Percentiles rank a stretch among this genome's conserved stretches.
These are phyloP conservation scores for Thecaphora thlaspeos DNA, from an alignment of 1,284 basidiomycete species.

Conservation along the genomic window DNA sequence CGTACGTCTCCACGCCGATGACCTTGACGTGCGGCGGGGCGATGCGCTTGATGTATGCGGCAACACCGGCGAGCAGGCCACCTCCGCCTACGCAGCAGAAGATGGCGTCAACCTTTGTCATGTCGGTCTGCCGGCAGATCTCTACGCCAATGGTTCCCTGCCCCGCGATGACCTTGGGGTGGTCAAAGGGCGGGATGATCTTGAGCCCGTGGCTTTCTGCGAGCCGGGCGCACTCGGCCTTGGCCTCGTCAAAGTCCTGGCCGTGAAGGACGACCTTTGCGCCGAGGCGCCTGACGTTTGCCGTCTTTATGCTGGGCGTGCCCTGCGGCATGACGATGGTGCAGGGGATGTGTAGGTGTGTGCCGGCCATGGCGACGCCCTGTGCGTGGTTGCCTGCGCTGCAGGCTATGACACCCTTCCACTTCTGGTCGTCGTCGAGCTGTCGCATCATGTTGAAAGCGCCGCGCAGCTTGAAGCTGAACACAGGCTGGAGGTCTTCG, in stretches of 20 bases:
- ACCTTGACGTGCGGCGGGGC: constrained; percentile 80
- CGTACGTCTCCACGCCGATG: constrained; percentile 89
- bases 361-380: constrained; percentile 90
- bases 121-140: constrained; percentile 62
- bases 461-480: constrained; percentile 89
- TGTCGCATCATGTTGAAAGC: constrained; percentile 99
- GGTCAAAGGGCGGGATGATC: constrained; percentile 96
- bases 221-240: constrained; percentile 85
- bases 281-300: constrained; percentile 86
- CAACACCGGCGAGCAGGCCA: constrained; percentile 83
- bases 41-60: constrained; percentile 89
- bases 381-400: constrained; percentile 99
- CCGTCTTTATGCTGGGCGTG: constrained; percentile 93
- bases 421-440: constrained; percentile 81
- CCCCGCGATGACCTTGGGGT: constrained; percentile 93
- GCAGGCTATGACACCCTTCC: constrained; percentile 97
- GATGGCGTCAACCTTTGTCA: constrained; percentile 70
- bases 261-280: constrained; percentile 93
- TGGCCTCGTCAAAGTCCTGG: constrained; percentile 92
- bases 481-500: constrained; percentile 93
- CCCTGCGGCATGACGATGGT: constrained; percentile 97
- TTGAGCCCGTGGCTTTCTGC: constrained; percentile 74
- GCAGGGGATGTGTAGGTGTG: constrained; percentile 81
- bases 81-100: constrained; percentile 92
- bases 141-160: constrained; percentile 96